These are phyloP conservation scores for Gastrolobium villosum DNA, from an alignment of 306 rosid genomes.

Conservation along the genomic window DNA sequence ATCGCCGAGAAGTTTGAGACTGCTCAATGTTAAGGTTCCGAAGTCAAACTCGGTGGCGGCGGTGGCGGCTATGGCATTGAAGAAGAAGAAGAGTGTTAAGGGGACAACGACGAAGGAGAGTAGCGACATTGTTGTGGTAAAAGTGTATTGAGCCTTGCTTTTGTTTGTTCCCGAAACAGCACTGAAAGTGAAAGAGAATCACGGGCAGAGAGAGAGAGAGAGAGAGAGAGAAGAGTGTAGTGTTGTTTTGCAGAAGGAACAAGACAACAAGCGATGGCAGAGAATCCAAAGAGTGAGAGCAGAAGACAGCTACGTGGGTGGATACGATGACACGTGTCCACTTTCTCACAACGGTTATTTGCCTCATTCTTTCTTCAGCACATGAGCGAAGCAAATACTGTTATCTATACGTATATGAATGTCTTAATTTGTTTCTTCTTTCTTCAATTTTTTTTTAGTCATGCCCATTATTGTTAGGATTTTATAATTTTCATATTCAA, in stretches of 20 bases:
- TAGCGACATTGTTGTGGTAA: constrained; percentile 59
- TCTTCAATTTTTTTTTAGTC: not conserved
- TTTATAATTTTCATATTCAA: too few species aligned
- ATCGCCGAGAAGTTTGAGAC: constrained; percentile 87
- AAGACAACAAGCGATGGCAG: constrained; percentile 59
- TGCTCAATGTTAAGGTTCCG: constrained; percentile 72
- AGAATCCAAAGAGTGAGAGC: constrained; percentile 71
- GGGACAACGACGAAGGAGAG: constrained; percentile 17
- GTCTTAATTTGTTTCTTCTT: not conserved
- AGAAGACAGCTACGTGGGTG: constrained; percentile 67
- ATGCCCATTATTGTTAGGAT: not conserved
- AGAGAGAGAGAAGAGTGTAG: constrained; percentile 12
- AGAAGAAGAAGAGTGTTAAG: constrained; percentile 22
- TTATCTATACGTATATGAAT: not conserved
- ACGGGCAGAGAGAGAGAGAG: constrained; percentile 51
- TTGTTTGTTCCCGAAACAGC: not conserved
- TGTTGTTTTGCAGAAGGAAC: not conserved
- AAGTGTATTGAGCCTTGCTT: not conserved
- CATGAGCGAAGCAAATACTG: not conserved
- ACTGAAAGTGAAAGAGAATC: constrained; percentile 42
- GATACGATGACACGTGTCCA: constrained; percentile 61
- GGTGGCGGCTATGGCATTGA: not conserved
- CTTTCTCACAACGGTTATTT: constrained; percentile 67
- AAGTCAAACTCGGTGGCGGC: constrained; percentile 81
- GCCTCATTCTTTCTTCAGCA: not conserved